Evolutionary conservation across 805 yeast species (phyloP).

Genomic region (Wickerhamiella bombiphila): DNA sequence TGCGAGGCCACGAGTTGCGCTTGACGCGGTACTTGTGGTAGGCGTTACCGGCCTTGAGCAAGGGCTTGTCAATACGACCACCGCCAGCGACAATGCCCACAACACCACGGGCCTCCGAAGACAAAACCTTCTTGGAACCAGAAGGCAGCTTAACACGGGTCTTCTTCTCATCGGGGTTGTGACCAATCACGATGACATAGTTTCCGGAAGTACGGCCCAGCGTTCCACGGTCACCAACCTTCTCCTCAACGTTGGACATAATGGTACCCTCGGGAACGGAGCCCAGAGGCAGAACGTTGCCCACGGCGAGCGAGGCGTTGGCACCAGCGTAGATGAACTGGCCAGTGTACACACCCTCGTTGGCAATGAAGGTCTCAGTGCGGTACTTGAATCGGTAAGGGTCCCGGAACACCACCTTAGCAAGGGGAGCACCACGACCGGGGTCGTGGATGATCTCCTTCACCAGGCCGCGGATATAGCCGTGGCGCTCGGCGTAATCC

Average conservation of each 20-base stretch:
- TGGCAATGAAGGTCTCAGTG: constrained; percentile 97
- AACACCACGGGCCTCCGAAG: constrained; percentile 97
- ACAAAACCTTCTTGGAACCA: constrained; percentile 94
- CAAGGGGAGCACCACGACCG: constrained; percentile 99
- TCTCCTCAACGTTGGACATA: constrained; percentile 95
- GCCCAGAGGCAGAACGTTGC: constrained; percentile 95
- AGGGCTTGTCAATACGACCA: constrained; percentile 99
- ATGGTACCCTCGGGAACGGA: constrained; percentile 99
- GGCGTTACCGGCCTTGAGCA: constrained; percentile 99
- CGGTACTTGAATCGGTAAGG: constrained; percentile 97
- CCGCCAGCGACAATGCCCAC: constrained; percentile 99
- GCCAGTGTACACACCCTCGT: constrained; percentile 99
- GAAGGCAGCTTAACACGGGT: constrained; percentile 99
- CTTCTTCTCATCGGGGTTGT: constrained; percentile 98
- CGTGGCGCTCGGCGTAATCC: constrained; percentile 99
- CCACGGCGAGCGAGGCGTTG: constrained; percentile 85
- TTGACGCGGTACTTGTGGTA: constrained; percentile 99
- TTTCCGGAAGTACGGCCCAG: constrained; percentile 98
- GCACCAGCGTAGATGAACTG: constrained; percentile 98
- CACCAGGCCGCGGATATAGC: constrained; percentile 98
- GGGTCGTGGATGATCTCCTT: constrained; percentile 98
- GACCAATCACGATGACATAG: constrained; percentile 97
- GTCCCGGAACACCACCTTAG: constrained; percentile 97
- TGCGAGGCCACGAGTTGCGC: constrained; percentile 99
- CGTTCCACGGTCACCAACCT: constrained; percentile 99